These are phyloP conservation scores for Stephanodiscus triporus DNA, from an alignment of 108 stramenopile species.

Conservation along the genomic window DNA sequence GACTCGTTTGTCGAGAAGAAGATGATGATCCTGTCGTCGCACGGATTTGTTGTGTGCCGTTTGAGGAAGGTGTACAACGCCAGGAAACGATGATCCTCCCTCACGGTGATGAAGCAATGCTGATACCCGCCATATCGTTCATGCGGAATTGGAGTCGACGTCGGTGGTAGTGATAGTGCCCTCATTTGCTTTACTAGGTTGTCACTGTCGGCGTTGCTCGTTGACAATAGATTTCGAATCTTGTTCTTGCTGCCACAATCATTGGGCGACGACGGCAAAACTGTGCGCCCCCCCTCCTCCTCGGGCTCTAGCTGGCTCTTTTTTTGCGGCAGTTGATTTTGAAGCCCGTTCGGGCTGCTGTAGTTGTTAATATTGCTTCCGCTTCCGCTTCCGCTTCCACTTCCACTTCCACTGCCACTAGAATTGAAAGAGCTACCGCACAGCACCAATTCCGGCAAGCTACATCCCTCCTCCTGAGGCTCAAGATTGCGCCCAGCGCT, in stretches of 20 bases:
- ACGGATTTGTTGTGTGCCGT: not conserved
- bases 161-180: not conserved
- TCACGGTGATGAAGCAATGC: conserved; percentile 48
- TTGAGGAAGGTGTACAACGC: conserved; percentile 49
- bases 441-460: not conserved
- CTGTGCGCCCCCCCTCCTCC: too few relatives aligned
- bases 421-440: not conserved
- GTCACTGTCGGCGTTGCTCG: not conserved
- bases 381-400: not conserved
- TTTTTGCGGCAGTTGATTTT: too few relatives aligned
- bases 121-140: conserved; percentile 25
- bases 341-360: too few relatives aligned
- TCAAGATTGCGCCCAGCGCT: not conserved
- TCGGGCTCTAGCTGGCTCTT: too few relatives aligned
- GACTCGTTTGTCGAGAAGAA: conserved; percentile 47
- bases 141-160: not conserved
- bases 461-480: not conserved
- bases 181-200: not conserved
- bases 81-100: conserved; percentile 41
- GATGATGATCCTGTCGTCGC: conserved; percentile 24
- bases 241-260: not conserved
- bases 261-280: not conserved
- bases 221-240: not conserved
- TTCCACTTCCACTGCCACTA: not conserved
- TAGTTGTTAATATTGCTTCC: too few relatives aligned